phyloP scores from a whole-genome alignment of 108 stramenopile genomes.

The Cylindrotheca closterium region DNA sequence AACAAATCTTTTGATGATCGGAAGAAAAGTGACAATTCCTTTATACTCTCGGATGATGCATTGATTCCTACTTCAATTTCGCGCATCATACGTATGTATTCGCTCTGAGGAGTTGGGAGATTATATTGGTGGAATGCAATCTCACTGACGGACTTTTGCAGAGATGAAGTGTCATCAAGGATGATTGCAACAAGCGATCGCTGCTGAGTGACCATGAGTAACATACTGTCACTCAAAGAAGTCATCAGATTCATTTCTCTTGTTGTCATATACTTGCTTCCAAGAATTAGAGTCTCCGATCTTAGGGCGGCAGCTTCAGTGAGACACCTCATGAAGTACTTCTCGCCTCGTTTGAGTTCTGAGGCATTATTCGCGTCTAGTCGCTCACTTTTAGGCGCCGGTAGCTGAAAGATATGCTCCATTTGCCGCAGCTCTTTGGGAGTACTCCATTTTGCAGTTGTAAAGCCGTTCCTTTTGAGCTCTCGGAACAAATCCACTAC shows the following conservation, averaged over 20 bases:
- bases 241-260: conserved; percentile 75
- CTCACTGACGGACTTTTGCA: conserved; percentile 5
- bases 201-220: conserved; percentile 35
- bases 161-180: conserved; percentile 3
- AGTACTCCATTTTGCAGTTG: conserved; percentile 69
- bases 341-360: conserved; percentile 51
- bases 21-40: conserved; percentile 46
- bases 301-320: conserved; percentile 59
- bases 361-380: conserved; percentile 1
- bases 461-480: conserved; percentile 72
- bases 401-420: conserved; percentile 64
- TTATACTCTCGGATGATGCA: conserved; percentile 41
- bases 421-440: conserved; percentile 61
- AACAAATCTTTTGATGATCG: conserved; percentile 32
- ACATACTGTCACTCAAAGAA: conserved; percentile 56
- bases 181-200: conserved; percentile 22
- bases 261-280: conserved; percentile 75
- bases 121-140: conserved; percentile 2
- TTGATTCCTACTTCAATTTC: conserved; percentile 38
- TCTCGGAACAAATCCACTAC: conserved; percentile 86
- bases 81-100: conserved; percentile 9
- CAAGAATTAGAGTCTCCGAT: conserved; percentile 66
- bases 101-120: conserved; percentile 42
- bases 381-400: conserved; percentile 37
- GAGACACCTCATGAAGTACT: conserved; percentile 64